Evolutionary conservation across 331 rosid species (phyloP).

Genomic region (Quercus phellos): DNA sequence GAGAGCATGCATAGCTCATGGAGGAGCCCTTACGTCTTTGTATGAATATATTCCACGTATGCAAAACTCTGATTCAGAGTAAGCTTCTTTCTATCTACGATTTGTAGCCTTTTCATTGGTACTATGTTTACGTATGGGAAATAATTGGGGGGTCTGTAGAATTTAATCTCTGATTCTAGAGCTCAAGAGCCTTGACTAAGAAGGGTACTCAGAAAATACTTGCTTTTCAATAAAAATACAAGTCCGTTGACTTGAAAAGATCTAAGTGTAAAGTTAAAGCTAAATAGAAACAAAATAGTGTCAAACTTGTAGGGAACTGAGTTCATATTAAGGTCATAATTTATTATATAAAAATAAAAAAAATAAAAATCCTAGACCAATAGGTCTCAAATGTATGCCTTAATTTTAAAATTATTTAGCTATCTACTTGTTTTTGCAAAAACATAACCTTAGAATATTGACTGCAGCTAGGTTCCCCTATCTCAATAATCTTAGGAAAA

Average conservation of each 20-base stretch:
- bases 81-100: conserved; percentile 27
- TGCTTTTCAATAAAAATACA: neutral
- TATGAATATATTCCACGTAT: conserved; percentile 87
- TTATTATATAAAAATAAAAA: no score
- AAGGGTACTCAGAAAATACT: neutral
- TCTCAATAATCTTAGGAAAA: neutral
- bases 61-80: conserved; percentile 61
- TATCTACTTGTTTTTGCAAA: neutral
- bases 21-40: conserved; percentile 68
- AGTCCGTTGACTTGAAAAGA: neutral
- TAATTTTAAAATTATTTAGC: neutral
- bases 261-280: neutral
- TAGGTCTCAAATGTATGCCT: neutral
- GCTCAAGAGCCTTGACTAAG: neutral
- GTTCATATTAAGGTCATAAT: no score
- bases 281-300: neutral
- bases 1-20: conserved; percentile 86
- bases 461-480: neutral
- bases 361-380: neutral
- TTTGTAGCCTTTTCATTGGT: neutral
- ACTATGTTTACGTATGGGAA: neutral
- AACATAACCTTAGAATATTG: neutral
- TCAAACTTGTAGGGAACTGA: neutral
- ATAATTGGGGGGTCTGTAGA: neutral
- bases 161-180: neutral